phyloP scores from a whole-genome alignment of 140 eudicot genomes.

The Eryngium alpinum region DNA sequence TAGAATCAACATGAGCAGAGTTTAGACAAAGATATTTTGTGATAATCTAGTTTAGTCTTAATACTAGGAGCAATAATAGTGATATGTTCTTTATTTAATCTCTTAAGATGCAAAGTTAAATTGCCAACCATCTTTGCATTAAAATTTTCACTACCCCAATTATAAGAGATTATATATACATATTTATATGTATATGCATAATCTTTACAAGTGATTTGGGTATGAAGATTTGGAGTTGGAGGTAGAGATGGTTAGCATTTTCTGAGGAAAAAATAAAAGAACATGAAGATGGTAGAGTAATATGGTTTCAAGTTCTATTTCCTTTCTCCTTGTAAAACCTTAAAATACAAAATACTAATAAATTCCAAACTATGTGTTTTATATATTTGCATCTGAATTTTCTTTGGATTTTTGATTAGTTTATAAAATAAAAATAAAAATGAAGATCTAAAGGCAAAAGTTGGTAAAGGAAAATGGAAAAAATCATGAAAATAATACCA shows the following conservation, averaged over 20 bases:
- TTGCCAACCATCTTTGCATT: conserved; percentile 71
- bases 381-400: no score
- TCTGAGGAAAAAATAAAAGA: conserved; percentile 25
- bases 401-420: no score
- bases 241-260: conserved; percentile 61
- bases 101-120: conserved; percentile 49
- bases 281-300: conserved; percentile 12
- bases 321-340: conserved; percentile 16
- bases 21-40: conserved; percentile 7
- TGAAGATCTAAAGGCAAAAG: neutral
- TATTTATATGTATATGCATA: neutral
- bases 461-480: conserved; percentile 1
- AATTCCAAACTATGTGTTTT: neutral
- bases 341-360: conserved; percentile 5
- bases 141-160: neutral
- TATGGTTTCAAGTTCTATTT: neutral
- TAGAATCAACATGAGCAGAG: conserved; percentile 16
- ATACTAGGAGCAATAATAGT: conserved; percentile 13
- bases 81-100: conserved; percentile 12
- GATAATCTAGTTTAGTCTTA: conserved; percentile 14
- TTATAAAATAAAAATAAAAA: no score
- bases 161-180: no score
- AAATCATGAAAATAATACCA: neutral
- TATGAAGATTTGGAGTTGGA: conserved; percentile 23
- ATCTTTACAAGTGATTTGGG: neutral